Evolutionary conservation across 768 basidiomycete species (phyloP), one percentile per base, ranked within the genome.

Genomic region (Termitomyces eurrhizus): DNA sequence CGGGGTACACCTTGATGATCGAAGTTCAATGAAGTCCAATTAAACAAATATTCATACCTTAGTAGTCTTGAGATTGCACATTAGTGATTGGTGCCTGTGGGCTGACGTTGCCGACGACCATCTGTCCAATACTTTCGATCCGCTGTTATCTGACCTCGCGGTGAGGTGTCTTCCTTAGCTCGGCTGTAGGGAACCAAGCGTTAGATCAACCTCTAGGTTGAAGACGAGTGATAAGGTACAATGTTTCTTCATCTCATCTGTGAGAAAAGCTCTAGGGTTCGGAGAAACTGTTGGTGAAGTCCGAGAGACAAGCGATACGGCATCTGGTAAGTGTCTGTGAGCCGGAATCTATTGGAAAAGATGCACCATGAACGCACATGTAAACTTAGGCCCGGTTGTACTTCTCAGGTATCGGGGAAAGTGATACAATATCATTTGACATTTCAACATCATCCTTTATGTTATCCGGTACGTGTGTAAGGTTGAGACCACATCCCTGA

Each of bases 321-420:
- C 44, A 44, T 54, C 54, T 62, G n/a, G 3, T 36, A 2, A 32
- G 9, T 7, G 1, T 39, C n/a, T 9, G 26, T 37, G 12, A 37
- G n/a, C 13, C 12, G 9, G 14, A 18, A 24, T 35, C 13, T 24
- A 46, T 2, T n/a, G 33, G 21, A 3, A 37, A 58, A 51, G 49
- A 48, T 36, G 8, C 26, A 36, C 42, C n/a, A 37, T 14, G 21
- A 21, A 62, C 57, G 13, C 35, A 62, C 57, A 54, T 54, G 36
- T 36, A 46, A 14, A 41, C 13, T 59, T 51, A 21, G 39, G 14
- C 45, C 33, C 35, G 53, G 2, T 8, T 24, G 51, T 37, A 57
- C 6, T 42, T 63, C 8, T 60, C 55, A n/a, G 57, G 33, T 26
- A 63, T 18, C 44, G 49, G 54, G 9, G 55, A 56, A 24, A 63